Evolutionary conservation across 2,329 filamentous ascomycete genomes (phyloP), one percentile per base, ranked within the genome.

Genomic region (Phoma sp.): DNA sequence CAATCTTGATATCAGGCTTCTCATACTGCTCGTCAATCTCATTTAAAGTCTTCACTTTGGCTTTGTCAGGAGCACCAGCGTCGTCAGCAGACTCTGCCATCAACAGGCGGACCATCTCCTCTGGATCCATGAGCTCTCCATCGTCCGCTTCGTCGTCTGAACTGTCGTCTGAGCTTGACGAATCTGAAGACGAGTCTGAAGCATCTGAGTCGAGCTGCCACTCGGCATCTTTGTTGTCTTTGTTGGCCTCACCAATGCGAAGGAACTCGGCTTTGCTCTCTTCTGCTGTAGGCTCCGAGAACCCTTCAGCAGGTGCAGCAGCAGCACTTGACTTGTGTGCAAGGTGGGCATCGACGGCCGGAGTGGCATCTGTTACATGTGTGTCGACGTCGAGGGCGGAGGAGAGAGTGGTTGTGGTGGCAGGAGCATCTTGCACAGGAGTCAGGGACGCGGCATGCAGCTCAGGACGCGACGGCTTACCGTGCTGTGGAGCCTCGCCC

Each of bases 71-170:
- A 10, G 83, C 85, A 62, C 92, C 91, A 47, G 93, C 89, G 50
- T 95, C 92, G 1, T 89, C 92, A 2, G 86, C 90, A 29, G 82
- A 87, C 60, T 93, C 92, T 38, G 85, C 89, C 91, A 98, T 96
- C 22, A 98, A 79, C 43, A 96, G 86, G 30, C 88, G 87, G 0
- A 90, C 91, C 52, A 90, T 89, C 71, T 96, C 92, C 66, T 93
- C 91, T 2, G 92, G 85, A 48, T 88, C 88, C 1, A 97, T 80
- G 37, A 93, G 81, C 47, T 89, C 70, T 42, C 71, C 71, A 27
- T 74, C 85, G 65, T 92, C 91, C 27, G 84, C 70, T 13, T 65
- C 84, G 65, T 91, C 91, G 27, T 84, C 84, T 55, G 81, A 81
- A 32, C 65, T 69, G 27, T 77, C 78, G n/a, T 78, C 79, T 55